Conservation (phyloP, 1,284 basidiomycete species). For the Rhodotorula sp. region DNA sequence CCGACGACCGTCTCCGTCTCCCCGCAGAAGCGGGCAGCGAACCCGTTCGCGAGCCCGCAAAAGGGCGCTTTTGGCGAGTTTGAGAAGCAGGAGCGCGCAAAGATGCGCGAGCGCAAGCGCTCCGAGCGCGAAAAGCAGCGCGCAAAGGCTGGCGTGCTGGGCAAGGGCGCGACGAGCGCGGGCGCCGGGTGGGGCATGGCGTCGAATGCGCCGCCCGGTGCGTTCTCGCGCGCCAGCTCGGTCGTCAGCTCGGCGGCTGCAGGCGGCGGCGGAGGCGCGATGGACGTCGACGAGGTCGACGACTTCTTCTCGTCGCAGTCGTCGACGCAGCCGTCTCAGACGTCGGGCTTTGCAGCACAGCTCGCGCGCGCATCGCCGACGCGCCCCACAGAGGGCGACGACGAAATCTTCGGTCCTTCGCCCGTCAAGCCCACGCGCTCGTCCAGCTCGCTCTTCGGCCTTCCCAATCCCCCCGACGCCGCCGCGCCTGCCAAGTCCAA, state of each 20-base stretch:
- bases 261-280: neutral
- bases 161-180: neutral
- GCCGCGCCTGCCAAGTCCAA: neutral
- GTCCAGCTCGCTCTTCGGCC: neutral
- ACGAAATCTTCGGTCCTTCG: slow-evolving; percentile 32
- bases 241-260: neutral
- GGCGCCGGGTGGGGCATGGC: slow-evolving; percentile 19
- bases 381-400: slow-evolving; percentile 3
- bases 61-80: slow-evolving; percentile 18
- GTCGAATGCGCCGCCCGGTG: neutral
- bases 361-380: neutral
- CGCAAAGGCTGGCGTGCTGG: slow-evolving; percentile 3
- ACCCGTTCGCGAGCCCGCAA: slow-evolving; percentile 24
- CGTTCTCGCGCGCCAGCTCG: neutral
- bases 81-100: slow-evolving; percentile 6
- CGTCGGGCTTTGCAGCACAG: neutral
- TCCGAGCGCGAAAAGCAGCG: neutral
- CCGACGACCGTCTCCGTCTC: neutral
- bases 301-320: slow-evolving; percentile 15
- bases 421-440: slow-evolving; percentile 30
- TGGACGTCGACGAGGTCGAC: slow-evolving; percentile 28
- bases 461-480: neutral
- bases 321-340: neutral
- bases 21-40: slow-evolving; percentile 12
- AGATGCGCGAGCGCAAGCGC: neutral